phyloP scores from a whole-genome alignment of 441 rosid genomes.

The Arabidopsis hybrid region DNA sequence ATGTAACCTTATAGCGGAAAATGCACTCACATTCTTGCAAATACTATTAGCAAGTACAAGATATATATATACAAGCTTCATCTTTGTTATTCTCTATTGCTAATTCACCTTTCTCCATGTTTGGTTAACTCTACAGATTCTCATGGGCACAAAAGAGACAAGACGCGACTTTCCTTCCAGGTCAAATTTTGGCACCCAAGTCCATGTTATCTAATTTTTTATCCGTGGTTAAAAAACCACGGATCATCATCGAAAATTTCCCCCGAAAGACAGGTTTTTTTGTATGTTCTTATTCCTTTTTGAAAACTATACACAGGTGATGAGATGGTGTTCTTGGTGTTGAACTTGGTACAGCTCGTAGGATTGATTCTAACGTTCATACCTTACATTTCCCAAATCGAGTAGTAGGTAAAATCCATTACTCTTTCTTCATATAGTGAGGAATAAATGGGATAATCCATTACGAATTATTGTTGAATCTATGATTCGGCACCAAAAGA shows the following conservation, averaged over 20 bases:
- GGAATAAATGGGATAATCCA: not conserved
- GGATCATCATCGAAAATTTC: not conserved
- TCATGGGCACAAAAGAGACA: slow-evolving; percentile 79
- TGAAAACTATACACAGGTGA: slow-evolving; percentile 46
- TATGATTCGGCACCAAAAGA: not conserved
- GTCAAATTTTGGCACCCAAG: slow-evolving; percentile 30
- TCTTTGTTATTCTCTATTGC: not conserved
- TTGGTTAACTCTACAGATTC: slow-evolving; percentile 50
- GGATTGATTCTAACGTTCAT: slow-evolving; percentile 63
- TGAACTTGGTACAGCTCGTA: slow-evolving; percentile 52
- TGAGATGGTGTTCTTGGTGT: slow-evolving; percentile 63
- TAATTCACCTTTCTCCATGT: not conserved
- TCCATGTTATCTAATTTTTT: not conserved
- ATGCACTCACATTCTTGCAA: not conserved
- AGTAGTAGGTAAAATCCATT: not conserved
- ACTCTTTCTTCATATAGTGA: not conserved
- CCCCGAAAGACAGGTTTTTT: not conserved
- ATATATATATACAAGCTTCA: not conserved
- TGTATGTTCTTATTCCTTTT: not conserved
- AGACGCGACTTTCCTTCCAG: slow-evolving; percentile 64
- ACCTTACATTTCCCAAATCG: slow-evolving; percentile 44
- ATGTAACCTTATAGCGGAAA: not conserved
- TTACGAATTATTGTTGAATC: not conserved
- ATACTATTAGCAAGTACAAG: not conserved
- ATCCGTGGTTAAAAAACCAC: not conserved